Base-by-base conservation (phyloP, 2,329 filamentous ascomycete species). In the Curvularia eragrostidis region DNA sequence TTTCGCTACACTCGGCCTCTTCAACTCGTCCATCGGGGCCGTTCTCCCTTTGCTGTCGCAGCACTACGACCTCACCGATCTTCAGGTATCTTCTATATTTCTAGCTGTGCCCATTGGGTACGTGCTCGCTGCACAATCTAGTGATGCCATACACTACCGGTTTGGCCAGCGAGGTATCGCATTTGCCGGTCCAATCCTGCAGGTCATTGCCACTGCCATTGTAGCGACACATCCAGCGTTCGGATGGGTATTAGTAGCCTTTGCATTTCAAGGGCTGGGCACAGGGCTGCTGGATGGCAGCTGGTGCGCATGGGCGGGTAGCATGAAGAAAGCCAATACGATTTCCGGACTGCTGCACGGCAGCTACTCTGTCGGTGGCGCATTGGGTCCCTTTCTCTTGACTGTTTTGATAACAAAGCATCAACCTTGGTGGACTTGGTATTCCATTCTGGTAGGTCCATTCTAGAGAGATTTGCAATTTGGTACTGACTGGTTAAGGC, bases 1-100 rank as follows among this genome's bases (percentile, higher is more conserved):
- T 6, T 85, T 89, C 58, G 66, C 85, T 5, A 81, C 85, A 1
- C 83, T 85, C 70, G 86, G 86, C 0, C 67, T 68, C 6, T 69
- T 69, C 61, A 66, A 52, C 28, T 69, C 64, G 21, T 61, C 63
- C 8, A 58, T 68, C 6, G 79, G 75, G 36, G 75, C 75, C 5
- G 65, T 76, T 44, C 72, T 80, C 0, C 74, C 72, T 0, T 68
- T 76, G 2, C 70, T 81, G 3, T 75, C 78, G 24, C 53, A 55
- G 0, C 70, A 80, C 54, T 83, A 83, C 63, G 32, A 63, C 18
- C 71, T 83, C 2, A 75, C 70, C 8, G 80, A 83, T 48, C 65
- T 78, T 1, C 71, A 75, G 21, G 80, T 81, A 0, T 82, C 81
- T 2, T 68, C 79, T 7, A 70, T 82, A 28, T 83, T 83, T 58